Evolutionary conservation across 2,329 filamentous ascomycete species (phyloP).

Genomic region (Sphaerostilbella broomeana): DNA sequence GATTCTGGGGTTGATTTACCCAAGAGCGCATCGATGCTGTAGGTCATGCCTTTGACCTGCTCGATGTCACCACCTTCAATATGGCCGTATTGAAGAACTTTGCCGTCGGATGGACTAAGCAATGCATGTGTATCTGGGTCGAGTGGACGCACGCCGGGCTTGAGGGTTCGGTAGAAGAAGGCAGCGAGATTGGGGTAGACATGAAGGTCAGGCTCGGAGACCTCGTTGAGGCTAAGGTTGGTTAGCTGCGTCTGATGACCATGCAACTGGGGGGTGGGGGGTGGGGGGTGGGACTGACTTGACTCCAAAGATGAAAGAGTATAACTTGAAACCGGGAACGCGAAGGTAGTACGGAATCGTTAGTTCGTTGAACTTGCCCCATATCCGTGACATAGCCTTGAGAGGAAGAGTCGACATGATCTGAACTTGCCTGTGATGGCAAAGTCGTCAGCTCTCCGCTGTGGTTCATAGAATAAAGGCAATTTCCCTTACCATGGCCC

Average conservation of each 20-base stretch:
- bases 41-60: slow-evolving; percentile 98
- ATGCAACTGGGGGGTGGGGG: too few species aligned
- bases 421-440: slow-evolving; percentile 63
- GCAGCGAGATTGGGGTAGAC: slow-evolving; percentile 87
- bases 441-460: neutral
- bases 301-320: slow-evolving; percentile 87
- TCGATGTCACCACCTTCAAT: slow-evolving; percentile 94
- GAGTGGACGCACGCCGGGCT: slow-evolving; percentile 78
- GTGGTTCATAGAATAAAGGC: neutral
- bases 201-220: slow-evolving; percentile 81
- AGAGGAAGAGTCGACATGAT: slow-evolving; percentile 89
- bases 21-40: slow-evolving; percentile 86
- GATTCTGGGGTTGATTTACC: slow-evolving; percentile 57
- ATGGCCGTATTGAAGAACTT: slow-evolving; percentile 82
- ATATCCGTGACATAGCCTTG: slow-evolving; percentile 82
- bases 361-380: slow-evolving; percentile 88
- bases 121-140: slow-evolving; percentile 75
- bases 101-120: slow-evolving; percentile 83
- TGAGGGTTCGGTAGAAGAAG: slow-evolving; percentile 95
- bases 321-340: slow-evolving; percentile 84
- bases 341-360: slow-evolving; percentile 82
- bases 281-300: slow-evolving; percentile 46
- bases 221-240: slow-evolving; percentile 65
- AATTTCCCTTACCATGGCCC: slow-evolving; percentile 64
- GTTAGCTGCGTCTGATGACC: too few species aligned